Percentiles rank a stretch among this genome's conserved stretches.
Conservation (phyloP, 345 rosid genomes). For the Erysimum cheiranthoides region DNA sequence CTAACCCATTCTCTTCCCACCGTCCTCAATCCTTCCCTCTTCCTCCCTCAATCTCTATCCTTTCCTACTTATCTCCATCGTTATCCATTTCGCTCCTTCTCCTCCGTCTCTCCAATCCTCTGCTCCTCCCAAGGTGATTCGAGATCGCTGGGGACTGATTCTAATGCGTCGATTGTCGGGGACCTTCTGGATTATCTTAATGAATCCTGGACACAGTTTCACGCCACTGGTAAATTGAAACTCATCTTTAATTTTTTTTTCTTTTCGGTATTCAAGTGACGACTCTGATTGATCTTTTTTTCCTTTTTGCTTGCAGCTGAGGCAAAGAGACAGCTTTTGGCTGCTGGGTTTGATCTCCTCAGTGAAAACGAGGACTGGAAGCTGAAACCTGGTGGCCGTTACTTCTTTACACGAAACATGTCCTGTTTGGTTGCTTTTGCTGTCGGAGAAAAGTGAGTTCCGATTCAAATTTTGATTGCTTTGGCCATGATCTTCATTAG, state of each 20-base stretch:
- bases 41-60: constrained; percentile 39
- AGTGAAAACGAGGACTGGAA: constrained; percentile 89
- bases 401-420: constrained; percentile 93
- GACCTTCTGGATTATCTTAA: constrained; percentile 82
- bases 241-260: background rate
- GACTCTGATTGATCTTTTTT: background rate
- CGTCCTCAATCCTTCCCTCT: constrained; percentile 35
- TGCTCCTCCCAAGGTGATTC: constrained; percentile 44
- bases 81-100: constrained; percentile 46
- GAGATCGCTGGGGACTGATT: constrained; percentile 22
- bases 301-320: constrained; percentile 60
- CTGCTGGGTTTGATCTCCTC: constrained; percentile 75
- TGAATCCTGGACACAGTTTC: constrained; percentile 96
- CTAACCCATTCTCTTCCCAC: constrained; percentile 48
- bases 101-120: constrained; percentile 46
- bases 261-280: constrained; percentile 1
- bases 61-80: constrained; percentile 34
- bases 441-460: constrained; percentile 82
- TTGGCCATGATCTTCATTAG: background rate
- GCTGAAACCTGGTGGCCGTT: constrained; percentile 88
- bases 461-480: background rate
- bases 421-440: constrained; percentile 95
- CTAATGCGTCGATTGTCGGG: constrained; percentile 57
- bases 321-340: constrained; percentile 72
- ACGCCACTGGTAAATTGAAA: constrained; percentile 67